phyloP scores from a whole-genome alignment of 2,329 filamentous ascomycete genomes.

The Bimuria novae-zelandiae region DNA sequence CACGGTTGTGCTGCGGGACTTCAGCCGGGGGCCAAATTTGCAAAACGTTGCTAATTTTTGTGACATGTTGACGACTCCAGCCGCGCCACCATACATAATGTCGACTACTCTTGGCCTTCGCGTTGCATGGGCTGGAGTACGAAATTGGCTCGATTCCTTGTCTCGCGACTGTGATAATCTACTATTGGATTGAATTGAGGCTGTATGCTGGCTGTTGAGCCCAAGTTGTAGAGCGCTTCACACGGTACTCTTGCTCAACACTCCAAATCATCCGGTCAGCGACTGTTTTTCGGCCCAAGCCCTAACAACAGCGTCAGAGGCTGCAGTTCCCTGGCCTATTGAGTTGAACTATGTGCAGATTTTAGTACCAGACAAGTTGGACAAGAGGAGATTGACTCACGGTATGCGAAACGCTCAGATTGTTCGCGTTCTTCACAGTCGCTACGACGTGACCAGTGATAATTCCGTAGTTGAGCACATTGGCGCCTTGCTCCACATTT shows the following conservation, averaged over 20 bases:
- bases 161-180: neutral
- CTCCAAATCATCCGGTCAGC: neutral
- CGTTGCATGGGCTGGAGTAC: neutral
- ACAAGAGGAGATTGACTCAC: neutral
- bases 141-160: neutral
- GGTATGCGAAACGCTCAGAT: conserved; percentile 4
- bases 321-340: neutral
- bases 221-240: neutral
- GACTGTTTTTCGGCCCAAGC: conserved; percentile 2
- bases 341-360: conserved; percentile 8
- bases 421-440: conserved; percentile 4
- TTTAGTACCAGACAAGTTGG: too few relatives aligned
- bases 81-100: neutral
- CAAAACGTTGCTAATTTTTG: neutral
- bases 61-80: neutral
- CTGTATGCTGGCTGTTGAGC: too few relatives aligned
- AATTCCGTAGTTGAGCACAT: conserved; percentile 2
- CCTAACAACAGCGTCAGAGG: neutral
- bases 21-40: neutral
- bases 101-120: neutral
- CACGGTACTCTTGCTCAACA: neutral
- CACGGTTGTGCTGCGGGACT: neutral
- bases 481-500: conserved; percentile 7
- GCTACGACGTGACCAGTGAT: conserved; percentile 5
- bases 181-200: too few relatives aligned